Base-by-base conservation (phyloP, 208 protist species). In the Crithidia fasciculata region DNA sequence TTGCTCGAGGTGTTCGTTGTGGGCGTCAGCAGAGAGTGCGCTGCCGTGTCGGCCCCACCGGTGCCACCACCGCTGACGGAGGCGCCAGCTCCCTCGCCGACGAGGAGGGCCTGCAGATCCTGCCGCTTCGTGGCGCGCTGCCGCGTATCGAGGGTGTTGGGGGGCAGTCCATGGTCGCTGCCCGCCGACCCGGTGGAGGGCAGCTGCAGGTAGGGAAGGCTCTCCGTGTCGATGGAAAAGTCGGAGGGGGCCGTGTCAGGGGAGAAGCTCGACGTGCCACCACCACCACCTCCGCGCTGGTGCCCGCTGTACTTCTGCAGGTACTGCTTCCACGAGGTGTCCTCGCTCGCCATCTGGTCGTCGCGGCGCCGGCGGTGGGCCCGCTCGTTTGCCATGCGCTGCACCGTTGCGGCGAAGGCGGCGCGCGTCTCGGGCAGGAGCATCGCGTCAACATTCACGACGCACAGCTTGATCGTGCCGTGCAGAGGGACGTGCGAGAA, bases 401-500 rank as follows among this genome's bases (percentile, higher is more conserved):
- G 78, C 69, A 94, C 76, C 37, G 74, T 69, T 16, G 62, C 19
- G 53, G 63, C 76, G 54, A 96, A 96, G 15, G 74, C 68, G 10
- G 74, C 36, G 18, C 90, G 49, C 40, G 89, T 94, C 57, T 82
- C 83, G 6, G 89, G 82, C 60, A 86, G 79, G 56, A 96, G 85
- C 44, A 87, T 60, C 56, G 76, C 78, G 5, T 72, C 54, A 36
- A 96, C 69, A 80, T 96, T 86, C 19, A 96, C 65, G 28, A 94
- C 57, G 69, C 91, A 96, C 36, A 94, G 70, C 49, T 91, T 82
- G 28, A 95, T 73, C n/a, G 80, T 90, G 66, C 83, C 87, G 69
- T 95, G 88, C 49, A 96, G 68, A 0, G 92, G 92, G 12, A 96
- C 80, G 78, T 93, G 86, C 5, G 89, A 78, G 55, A 95, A 94